Base-by-base conservation (phyloP, 2,329 filamentous ascomycete species). In the Ceratocystis huliohia region DNA sequence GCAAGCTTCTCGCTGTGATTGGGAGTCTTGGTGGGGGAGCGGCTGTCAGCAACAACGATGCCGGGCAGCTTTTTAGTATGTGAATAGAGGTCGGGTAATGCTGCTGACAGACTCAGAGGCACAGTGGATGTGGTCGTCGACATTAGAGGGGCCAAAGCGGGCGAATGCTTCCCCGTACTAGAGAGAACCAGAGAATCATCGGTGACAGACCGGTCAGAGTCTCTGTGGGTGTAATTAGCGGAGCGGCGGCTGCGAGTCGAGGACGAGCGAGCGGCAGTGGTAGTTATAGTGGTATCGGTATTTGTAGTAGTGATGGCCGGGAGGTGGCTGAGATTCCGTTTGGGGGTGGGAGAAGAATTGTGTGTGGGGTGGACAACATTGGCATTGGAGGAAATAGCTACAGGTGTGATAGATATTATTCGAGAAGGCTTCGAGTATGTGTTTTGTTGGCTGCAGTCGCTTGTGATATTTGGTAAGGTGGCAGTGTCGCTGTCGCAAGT, bases 1-100 rank as follows among this genome's bases (percentile, higher is more conserved):
- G 62, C n/a, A 33, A 48, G n/a, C 69, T 76, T 78, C 63, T 76
- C 77, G 53, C 17, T 74, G 61, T 73, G 73, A 63, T 72, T 71
- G 5, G 59, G 25, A 37, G 50, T 64, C 17, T 61, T 63, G 64
- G 72, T 71, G 5, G 56, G 30, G 33, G 46, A 66, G 25, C 50
- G 57, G 50, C 45, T 48, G 28, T 61, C 17, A 28, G 48, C 53
- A 41, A 25, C 33, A 44, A n/a, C 25, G 41, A 30, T 63, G 28
- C 30, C 33, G 20, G 70, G 65, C 44, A 69, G 70, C 30, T 73
- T 71, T 53, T 73, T 73, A 64, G 73, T 73, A 63, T 71, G 33
- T 73, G 71, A 61, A 73, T 70, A 44, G 73, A 71, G 20, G 69
- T 57, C 53, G 7, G 66, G 59, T 66, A 28, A 37, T 46, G 45